Evolutionary conservation across 345 rosid genomes (phyloP), one percentile per base, ranked within the genome.

Genomic region (Aquilaria sinensis): DNA sequence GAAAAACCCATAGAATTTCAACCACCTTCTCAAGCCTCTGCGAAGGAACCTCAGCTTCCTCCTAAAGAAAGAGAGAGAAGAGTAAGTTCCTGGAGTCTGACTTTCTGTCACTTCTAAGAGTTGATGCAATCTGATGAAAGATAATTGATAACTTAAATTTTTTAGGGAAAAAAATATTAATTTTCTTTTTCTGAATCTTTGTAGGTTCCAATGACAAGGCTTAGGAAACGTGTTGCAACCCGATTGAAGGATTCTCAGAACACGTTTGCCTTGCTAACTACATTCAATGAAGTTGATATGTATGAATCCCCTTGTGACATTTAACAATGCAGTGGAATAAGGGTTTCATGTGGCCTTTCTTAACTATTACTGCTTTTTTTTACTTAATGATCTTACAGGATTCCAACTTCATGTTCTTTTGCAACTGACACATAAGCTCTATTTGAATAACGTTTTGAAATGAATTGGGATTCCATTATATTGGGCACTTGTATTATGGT

Each of bases 201-300:
- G 51, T 78, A 93, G 98, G 89, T 93, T 75, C 96, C 98, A 43
- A 93, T 93, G 98, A 90, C 98, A 51, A 86, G 98, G 77, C 94
- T 93, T 43, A 80, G 97, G 56, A 93, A 93, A 71, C 82, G 97
- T 53, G 97, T 93, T 48, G 98, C 97, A 10, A 83, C 85, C 59
- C 81, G 98, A 62, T 72, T 92, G 94, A 92, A 89, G 73, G 98
- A 92, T 69, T 89, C 98, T 34, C 98, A 92, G 54, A 93, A 93
- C 75, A 93, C 97, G 14, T 93, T 93, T 63, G 94, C 97, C 0
- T 31, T 93, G 89, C 68, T 93, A 75, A 86, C 98, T 16, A 93
- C 98, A 53, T 93, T 93, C 82, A 90, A 93, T 74, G 98, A 90
- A 84, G 89, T 93, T 72, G 98, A 90, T 72, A 93, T 93, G 97